Percentiles rank a stretch among this genome's conserved stretches.
Conservation (phyloP, 2,329 filamentous ascomycete genomes). For the Fusarium denticulatum region DNA sequence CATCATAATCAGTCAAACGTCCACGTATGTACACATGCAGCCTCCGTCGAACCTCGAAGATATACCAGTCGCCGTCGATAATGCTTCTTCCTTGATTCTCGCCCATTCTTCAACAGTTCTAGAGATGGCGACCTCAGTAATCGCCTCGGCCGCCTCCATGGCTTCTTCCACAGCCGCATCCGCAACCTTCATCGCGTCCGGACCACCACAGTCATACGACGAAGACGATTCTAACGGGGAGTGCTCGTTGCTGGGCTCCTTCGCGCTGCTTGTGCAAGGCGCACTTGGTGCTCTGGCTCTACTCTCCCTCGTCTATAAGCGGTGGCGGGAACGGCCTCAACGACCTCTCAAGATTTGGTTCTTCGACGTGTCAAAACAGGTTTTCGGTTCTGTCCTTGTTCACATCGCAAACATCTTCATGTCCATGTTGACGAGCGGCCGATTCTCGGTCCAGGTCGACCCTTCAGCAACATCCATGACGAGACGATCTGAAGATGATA, state of each 20-base stretch:
- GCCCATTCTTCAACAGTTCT: constrained; percentile 34
- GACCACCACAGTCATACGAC: constrained; percentile 42
- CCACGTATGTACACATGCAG: constrained; percentile 35
- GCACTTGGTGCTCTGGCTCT: constrained; percentile 86
- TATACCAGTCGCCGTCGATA: constrained; percentile 31
- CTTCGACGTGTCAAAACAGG: constrained; percentile 97
- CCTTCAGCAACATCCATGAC: constrained; percentile 51
- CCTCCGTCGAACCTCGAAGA: constrained; percentile 35
- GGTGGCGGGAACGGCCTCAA: constrained; percentile 91
- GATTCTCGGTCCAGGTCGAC: constrained; percentile 74
- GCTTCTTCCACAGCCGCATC: constrained; percentile 41
- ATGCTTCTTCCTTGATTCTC: constrained; percentile 36
- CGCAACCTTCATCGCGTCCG: constrained; percentile 24
- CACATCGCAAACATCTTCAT: constrained; percentile 95
- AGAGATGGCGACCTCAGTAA: constrained; percentile 44
- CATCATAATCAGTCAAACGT: constrained; percentile 18
- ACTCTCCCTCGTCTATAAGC: constrained; percentile 89
- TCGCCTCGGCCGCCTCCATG: constrained; percentile 44
- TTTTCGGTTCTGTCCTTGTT: constrained; percentile 90
- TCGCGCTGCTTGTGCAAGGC: constrained; percentile 89
- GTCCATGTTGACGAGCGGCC: constrained; percentile 92
- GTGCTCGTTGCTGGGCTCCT: constrained; percentile 88
- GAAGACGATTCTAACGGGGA: constrained; percentile 71
- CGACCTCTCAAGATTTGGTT: constrained; percentile 96
- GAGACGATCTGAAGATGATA: constrained; percentile 62